Base-by-base conservation (phyloP, 768 basidiomycete genomes). In the Lentinula lateritia region DNA sequence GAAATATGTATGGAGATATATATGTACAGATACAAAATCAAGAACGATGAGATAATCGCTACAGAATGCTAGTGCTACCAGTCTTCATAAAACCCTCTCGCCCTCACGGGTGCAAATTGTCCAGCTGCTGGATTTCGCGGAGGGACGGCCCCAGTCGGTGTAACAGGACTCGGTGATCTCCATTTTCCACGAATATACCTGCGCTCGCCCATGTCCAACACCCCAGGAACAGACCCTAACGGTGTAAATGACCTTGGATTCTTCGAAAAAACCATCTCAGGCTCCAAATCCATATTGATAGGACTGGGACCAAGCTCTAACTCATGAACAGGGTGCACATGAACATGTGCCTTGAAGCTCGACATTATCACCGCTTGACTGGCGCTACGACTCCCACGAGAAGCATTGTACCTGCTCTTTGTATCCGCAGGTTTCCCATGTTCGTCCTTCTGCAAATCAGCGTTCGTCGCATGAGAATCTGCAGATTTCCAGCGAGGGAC, bases 261-360 rank as follows among this genome's bases (percentile, higher is more conserved):
- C 32, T 59, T 59, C 9, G 58, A 59, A 38, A 59, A 59, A 12
- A 59, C 48, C 58, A 59, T 59, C 32, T 59, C 58, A 20, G 45
- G 45, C 38, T 59, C 58, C 18, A 59, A n/a, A 23, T 59, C 58
- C 34, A 59, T 46, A 50, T 59, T 38, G 28, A 59, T 50, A 23
- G 45, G 58, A 9, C n/a, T 15, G 36, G 43, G 48, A 50, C 58
- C 58, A 8, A 43, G 55, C 32, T 56, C 55, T 18, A 43, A 20
- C 12, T 54, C 36, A 10, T 35, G 53, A 18, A 56, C 5, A 20
- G 55, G 23, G 13, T 7, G 41, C 38, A 43, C 23, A 28, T 20
- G 55, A 23, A 56, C 41, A 16, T 38, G 23, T 42, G 55, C 41
- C 41, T 23, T 41, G 39, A 56, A 23, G 23, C 55, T 56, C 18